phyloP scores from a whole-genome alignment of 495 filamentous ascomycete genomes.

The Hypoxylon fragiforme region DNA sequence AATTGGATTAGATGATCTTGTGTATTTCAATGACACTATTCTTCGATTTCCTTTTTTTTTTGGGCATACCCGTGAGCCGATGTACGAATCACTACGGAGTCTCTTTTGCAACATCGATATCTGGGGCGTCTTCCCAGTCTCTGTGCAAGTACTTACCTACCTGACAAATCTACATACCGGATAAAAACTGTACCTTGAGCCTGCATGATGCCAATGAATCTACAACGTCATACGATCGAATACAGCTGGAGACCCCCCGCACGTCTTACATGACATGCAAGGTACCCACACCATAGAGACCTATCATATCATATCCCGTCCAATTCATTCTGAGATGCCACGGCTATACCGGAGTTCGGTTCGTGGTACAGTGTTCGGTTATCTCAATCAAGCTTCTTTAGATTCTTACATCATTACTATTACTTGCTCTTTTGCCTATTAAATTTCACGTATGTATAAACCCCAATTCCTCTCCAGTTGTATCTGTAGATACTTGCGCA shows the following conservation, averaged over 20 bases:
- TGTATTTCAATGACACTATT: background rate
- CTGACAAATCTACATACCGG: too few relatives aligned
- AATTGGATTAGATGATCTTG: background rate
- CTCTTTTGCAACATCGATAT: background rate
- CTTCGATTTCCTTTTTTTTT: too few relatives aligned
- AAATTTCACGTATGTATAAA: conserved; percentile 10
- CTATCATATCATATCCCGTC: background rate
- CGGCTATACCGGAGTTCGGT: conserved; percentile 17
- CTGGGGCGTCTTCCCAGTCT: background rate
- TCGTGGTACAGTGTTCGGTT: background rate
- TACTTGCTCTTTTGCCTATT: background rate
- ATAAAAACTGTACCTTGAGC: too few relatives aligned
- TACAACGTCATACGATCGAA: conserved; percentile 23
- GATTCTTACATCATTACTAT: background rate
- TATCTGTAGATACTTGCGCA: background rate
- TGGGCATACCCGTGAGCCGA: too few relatives aligned
- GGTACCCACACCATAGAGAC: background rate
- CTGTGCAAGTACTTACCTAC: background rate
- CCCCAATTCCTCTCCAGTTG: conserved; percentile 1
- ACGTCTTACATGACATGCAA: conserved; percentile 5
- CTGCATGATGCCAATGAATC: background rate
- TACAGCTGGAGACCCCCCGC: conserved; percentile 16
- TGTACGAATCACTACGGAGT: too few relatives aligned
- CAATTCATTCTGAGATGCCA: conserved; percentile 7
- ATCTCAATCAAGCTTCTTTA: background rate